phyloP scores from a whole-genome alignment of 2,329 filamentous ascomycete species.

The Samsoniella hepiali region DNA sequence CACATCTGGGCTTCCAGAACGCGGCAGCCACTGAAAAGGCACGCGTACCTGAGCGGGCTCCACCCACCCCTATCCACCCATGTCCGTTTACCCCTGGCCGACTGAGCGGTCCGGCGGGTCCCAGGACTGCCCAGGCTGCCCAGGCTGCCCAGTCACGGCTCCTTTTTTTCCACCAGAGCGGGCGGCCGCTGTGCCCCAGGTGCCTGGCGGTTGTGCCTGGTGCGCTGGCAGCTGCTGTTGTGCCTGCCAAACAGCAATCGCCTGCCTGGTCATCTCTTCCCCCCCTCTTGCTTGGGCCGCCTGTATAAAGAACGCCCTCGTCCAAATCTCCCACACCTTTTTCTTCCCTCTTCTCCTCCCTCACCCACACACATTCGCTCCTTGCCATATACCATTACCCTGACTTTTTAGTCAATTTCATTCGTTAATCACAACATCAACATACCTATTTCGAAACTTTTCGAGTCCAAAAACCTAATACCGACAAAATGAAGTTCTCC shows the following conservation, averaged over 20 bases:
- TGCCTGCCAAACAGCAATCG: neutral
- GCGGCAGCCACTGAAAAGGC: neutral
- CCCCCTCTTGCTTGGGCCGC: neutral
- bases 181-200: neutral
- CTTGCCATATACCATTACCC: slow-evolving; percentile 38
- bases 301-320: slow-evolving; percentile 49
- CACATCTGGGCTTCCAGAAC: neutral
- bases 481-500: slow-evolving; percentile 65
- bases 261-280: neutral
- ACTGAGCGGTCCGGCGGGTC: neutral
- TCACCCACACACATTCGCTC: slow-evolving; percentile 50
- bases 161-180: neutral
- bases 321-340: slow-evolving; percentile 33
- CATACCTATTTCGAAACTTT: slow-evolving; percentile 28
- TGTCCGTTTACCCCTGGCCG: slow-evolving; percentile 1
- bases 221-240: neutral
- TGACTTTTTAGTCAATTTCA: slow-evolving; percentile 58
- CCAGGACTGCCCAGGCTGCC: neutral
- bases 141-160: neutral
- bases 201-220: neutral
- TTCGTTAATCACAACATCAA: slow-evolving; percentile 42
- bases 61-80: slow-evolving; percentile 10
- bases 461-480: slow-evolving; percentile 39
- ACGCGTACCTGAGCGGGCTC: neutral
- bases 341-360: slow-evolving; percentile 32